These are phyloP conservation scores for Albophoma yamanashiensis DNA, from an alignment of 2,329 filamentous ascomycete genomes.

Conservation along the genomic window DNA sequence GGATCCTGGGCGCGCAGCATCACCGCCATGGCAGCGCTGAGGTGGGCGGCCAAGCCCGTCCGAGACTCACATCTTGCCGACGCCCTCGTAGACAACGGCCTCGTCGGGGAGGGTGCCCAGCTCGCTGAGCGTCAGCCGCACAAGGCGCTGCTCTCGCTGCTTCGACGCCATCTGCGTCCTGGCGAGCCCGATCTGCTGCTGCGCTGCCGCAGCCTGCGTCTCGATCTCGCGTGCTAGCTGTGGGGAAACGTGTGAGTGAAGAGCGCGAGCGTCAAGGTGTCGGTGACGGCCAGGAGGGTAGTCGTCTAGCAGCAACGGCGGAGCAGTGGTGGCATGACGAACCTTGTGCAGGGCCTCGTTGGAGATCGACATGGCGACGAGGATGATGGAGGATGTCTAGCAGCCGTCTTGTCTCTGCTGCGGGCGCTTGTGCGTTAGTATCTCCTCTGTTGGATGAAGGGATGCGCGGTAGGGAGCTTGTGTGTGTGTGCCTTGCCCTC, in stretches of 20 bases:
- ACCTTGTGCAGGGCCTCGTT: conserved; percentile 94
- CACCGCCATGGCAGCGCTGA: not conserved
- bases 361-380: conserved; percentile 69
- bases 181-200: conserved; percentile 84
- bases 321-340: conserved; percentile 7
- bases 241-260: not conserved
- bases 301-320: not conserved
- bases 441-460: too few species aligned
- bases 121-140: conserved; percentile 79
- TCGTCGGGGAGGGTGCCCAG: conserved; percentile 63
- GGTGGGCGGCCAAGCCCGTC: not conserved
- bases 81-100: conserved; percentile 83
- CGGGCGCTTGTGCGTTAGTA: not conserved
- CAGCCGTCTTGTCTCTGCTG: not conserved
- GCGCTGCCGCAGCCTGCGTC: conserved; percentile 73
- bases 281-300: not conserved
- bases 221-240: conserved; percentile 92
- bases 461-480: too few species aligned
- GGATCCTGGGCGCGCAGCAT: not conserved
- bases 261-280: not conserved
- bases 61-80: conserved; percentile 81
- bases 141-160: conserved; percentile 78
- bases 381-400: not conserved
- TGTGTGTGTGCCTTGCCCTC: not conserved
- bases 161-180: conserved; percentile 76